phyloP scores from a whole-genome alignment of 148 eudicot species.

The Dianthus caryophyllus region DNA sequence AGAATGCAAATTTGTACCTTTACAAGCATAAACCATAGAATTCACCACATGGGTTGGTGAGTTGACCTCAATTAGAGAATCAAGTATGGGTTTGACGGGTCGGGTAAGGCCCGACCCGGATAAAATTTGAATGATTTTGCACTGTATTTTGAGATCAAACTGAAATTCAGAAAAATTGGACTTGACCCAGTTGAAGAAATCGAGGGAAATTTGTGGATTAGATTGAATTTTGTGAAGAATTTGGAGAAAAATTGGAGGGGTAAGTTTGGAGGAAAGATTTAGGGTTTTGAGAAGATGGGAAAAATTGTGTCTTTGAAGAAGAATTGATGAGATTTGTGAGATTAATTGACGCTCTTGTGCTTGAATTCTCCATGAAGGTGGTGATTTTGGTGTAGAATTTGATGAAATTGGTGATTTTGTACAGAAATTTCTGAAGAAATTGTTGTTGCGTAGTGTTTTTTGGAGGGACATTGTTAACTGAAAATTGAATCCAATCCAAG shows the following conservation, averaged over 20 bases:
- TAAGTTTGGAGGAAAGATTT: slow-evolving; percentile 40
- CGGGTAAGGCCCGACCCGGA: slow-evolving; percentile 34
- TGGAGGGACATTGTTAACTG: slow-evolving; percentile 25
- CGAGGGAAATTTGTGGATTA: slow-evolving; percentile 53
- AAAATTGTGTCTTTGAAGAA: slow-evolving; percentile 65
- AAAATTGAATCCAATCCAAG: no score
- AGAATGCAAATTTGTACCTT: slow-evolving; percentile 39
- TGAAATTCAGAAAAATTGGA: slow-evolving; percentile 48
- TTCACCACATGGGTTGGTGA: slow-evolving; percentile 41
- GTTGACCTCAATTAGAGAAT: slow-evolving; percentile 41
- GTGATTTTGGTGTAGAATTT: slow-evolving; percentile 20
- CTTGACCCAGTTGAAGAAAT: slow-evolving; percentile 74
- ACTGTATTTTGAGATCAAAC: slow-evolving; percentile 50
- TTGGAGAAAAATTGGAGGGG: slow-evolving; percentile 51
- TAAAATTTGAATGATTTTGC: slow-evolving; percentile 32
- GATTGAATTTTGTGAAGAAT: slow-evolving; percentile 48
- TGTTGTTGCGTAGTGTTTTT: slow-evolving; percentile 2
- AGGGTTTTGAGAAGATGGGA: slow-evolving; percentile 43
- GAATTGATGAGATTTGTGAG: slow-evolving; percentile 60
- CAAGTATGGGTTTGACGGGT: slow-evolving; percentile 50
- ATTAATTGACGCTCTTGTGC: slow-evolving; percentile 40
- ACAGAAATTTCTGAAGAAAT: slow-evolving; percentile 24
- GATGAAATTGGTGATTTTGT: slow-evolving; percentile 16
- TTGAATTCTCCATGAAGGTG: slow-evolving; percentile 52
- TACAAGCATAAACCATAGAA: slow-evolving; percentile 37